These are phyloP conservation scores for Sindora glabra DNA, from an alignment of 306 rosid species.

Conservation along the genomic window DNA sequence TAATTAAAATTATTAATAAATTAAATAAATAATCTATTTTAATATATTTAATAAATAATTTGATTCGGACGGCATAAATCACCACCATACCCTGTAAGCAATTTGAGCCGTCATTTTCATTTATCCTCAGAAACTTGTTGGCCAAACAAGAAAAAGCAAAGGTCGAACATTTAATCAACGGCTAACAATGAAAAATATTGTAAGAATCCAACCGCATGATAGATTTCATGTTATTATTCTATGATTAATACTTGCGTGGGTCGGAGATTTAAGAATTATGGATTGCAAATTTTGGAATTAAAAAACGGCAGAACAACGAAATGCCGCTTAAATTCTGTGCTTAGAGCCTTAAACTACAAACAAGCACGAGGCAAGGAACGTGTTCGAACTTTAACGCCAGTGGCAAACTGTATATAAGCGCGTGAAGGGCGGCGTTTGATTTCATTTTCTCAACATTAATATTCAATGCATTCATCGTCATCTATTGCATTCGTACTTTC, in stretches of 20 bases:
- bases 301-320: neutral
- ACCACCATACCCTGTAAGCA: slow-evolving; percentile 7
- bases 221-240: neutral
- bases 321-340: slow-evolving; percentile 16
- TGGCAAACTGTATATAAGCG: slow-evolving; percentile 39
- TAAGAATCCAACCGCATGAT: neutral
- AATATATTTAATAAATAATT: no score
- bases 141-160: neutral
- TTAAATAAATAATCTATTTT: no score
- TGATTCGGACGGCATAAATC: no score
- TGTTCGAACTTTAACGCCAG: slow-evolving; percentile 24
- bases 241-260: neutral
- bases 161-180: neutral
- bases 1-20: no score
- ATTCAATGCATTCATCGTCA: slow-evolving; percentile 36
- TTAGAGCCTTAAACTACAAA: slow-evolving; percentile 5
- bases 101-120: slow-evolving; percentile 18
- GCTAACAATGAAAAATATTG: neutral
- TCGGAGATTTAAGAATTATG: neutral
- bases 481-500: slow-evolving; percentile 24
- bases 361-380: neutral
- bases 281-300: slow-evolving; percentile 6
- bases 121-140: neutral
- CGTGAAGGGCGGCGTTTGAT: slow-evolving; percentile 9
- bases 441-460: slow-evolving; percentile 9